Conservation (phyloP, 352 stramenopile species). For the Peronospora destructor region DNA sequence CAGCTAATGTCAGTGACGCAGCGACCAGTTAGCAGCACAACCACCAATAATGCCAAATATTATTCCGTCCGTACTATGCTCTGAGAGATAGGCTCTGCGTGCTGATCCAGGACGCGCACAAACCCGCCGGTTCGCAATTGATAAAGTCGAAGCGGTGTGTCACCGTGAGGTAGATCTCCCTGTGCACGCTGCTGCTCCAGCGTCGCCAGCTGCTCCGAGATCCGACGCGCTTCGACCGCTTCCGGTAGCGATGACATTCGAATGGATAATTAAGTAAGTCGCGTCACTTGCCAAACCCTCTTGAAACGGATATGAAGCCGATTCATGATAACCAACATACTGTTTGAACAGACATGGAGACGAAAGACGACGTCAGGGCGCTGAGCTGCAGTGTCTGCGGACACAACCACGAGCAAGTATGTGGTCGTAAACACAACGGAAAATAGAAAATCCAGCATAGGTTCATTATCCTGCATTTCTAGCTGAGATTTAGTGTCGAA, state of each 20-base stretch:
- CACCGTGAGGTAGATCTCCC: slow-evolving; percentile 14
- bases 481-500: slow-evolving; percentile 4
- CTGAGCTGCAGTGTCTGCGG: slow-evolving; percentile 22
- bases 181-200: slow-evolving; percentile 28
- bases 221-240: slow-evolving; percentile 23
- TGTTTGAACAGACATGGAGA: slow-evolving; percentile 8
- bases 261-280: not conserved
- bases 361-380: slow-evolving; percentile 10
- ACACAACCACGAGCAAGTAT: slow-evolving; percentile 29
- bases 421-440: not conserved
- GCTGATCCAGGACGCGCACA: slow-evolving; percentile 50
- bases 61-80: slow-evolving; percentile 30
- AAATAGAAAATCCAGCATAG: not conserved
- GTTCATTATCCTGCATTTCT: not conserved
- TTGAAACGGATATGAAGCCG: not conserved
- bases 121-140: slow-evolving; percentile 36
- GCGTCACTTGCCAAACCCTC: not conserved
- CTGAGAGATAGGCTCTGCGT: slow-evolving; percentile 48
- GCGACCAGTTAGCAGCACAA: slow-evolving; percentile 14
- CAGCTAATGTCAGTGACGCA: slow-evolving; percentile 23
- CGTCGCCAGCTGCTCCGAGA: slow-evolving; percentile 28
- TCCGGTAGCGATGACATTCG: slow-evolving; percentile 7
- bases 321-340: not conserved
- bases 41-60: not conserved
- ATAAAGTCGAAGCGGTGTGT: slow-evolving; percentile 37